phyloP scores from a whole-genome alignment of 352 stramenopile genomes.

The Thraustochytrium sp. region DNA sequence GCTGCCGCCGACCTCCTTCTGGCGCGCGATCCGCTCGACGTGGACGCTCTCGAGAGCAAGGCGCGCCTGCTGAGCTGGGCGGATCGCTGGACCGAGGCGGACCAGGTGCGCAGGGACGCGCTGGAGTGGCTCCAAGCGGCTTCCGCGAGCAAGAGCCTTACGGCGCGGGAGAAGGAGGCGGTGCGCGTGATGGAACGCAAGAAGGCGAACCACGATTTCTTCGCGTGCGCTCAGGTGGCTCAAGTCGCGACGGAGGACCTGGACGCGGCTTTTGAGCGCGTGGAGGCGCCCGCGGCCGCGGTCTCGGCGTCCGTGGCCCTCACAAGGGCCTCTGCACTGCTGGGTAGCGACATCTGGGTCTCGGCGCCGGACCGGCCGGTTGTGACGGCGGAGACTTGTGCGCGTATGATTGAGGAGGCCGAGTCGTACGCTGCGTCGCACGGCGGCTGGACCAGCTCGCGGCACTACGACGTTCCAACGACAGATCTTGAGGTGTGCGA shows the following conservation, averaged over 20 bases:
- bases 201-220: not conserved
- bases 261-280: not conserved
- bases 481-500: constrained; percentile 65
- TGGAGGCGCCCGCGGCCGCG: not conserved
- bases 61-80: not conserved
- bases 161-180: not conserved
- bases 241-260: not conserved
- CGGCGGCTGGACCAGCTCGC: constrained; percentile 66
- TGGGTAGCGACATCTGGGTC: not conserved
- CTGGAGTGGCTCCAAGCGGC: not conserved
- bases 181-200: not conserved
- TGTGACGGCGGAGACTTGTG: not conserved
- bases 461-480: constrained; percentile 69
- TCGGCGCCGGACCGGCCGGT: not conserved
- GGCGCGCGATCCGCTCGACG: not conserved
- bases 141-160: not conserved
- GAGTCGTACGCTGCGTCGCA: not conserved
- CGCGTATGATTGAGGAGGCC: not conserved
- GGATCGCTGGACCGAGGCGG: not conserved
- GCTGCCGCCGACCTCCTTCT: not conserved
- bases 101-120: not conserved
- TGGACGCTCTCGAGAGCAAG: not conserved
- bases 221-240: not conserved
- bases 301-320: not conserved
- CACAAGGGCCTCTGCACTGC: too few relatives aligned